Base-by-base conservation (phyloP, 2,329 filamentous ascomycete genomes). In the Aureobasidium sp. region DNA sequence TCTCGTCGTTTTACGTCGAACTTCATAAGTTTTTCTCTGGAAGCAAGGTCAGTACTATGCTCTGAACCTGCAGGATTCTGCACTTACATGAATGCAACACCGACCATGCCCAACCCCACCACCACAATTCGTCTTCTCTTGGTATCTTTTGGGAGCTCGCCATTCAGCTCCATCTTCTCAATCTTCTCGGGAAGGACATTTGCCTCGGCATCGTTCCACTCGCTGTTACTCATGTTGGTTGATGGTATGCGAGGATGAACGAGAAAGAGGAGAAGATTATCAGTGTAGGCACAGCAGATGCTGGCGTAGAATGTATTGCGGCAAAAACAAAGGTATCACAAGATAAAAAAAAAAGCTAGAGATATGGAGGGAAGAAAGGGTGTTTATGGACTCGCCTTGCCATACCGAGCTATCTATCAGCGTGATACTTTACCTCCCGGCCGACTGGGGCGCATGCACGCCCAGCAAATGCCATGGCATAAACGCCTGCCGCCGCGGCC, bases 91-190 rank as follows among this genome's bases (percentile, higher is more conserved):
- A 95, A 93, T 45, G 89, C 86, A 67, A 94, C 88, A 42, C 88
- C 90, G 48, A 96, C 91, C 92, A 97, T 97, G 2, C 91, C 91
- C 75, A 96, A 75, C 10, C 91, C 91, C 42, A 96, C 90, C 41
- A 96, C 85, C 2, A 95, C 90, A 39, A 95, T 76, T 70, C 81
- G 85, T 73, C 89, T 90, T 64, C 84, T 77, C 63, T 76, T 66
- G 37, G 66, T 65, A 58, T 67, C 64, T 39, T 71, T 69, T 7
- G 73, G 70, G 14, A 75, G 67, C 53, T 76, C 72, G 27, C 67
- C 67, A 16, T 71, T 68, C 39, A 63, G 62, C 42, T 69, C 67
- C 66, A 75, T 42, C 63, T 74, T 64, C 44, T 73, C 72, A 42
- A 78, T 72, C 68, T 74, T 78, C 61, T 77, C 73, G 9, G 77